Conservation (phyloP, 192 early-diverging fungal species). For the Ramicandelaber brevisporus region DNA sequence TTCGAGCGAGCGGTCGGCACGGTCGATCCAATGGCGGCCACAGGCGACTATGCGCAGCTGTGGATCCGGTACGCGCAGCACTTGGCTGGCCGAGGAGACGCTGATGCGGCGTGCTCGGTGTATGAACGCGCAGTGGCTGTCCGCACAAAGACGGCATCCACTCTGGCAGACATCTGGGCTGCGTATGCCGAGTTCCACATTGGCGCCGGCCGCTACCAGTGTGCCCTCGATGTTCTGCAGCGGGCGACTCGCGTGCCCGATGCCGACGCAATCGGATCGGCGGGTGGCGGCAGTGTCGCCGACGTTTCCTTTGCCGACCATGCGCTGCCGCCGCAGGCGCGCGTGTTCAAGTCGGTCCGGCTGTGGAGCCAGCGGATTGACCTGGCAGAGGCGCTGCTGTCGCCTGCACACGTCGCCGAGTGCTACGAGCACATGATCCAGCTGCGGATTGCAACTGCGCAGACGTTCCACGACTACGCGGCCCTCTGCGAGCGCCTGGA, state of each 20-base stretch:
- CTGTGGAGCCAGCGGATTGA: constrained; percentile 91
- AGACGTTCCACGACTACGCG: constrained; percentile 90
- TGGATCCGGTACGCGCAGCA: constrained; percentile 70
- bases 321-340: constrained; percentile 36
- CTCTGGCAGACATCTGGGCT: constrained; percentile 72
- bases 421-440: constrained; percentile 86
- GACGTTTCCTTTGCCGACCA: constrained; percentile 58
- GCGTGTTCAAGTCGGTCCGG: constrained; percentile 65
- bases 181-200: constrained; percentile 80
- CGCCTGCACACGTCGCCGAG: constrained; percentile 45
- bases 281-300: no score
- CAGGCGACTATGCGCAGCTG: constrained; percentile 50
- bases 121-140: constrained; percentile 67
- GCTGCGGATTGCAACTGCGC: constrained; percentile 80
- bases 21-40: constrained; percentile 48
- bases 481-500: constrained; percentile 65
- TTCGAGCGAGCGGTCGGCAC: constrained; percentile 32
- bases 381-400: constrained; percentile 72
- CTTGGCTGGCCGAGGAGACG: constrained; percentile 31
- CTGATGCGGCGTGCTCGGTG: constrained; percentile 40
- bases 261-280: constrained; percentile 9
- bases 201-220: constrained; percentile 29
- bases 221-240: constrained; percentile 59
- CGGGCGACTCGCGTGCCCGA: constrained; percentile 45
- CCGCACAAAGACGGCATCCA: constrained; percentile 51